Evolutionary conservation across 441 rosid species (phyloP), one percentile per base, ranked within the genome.

Genomic region (Syzygium malaccense): DNA sequence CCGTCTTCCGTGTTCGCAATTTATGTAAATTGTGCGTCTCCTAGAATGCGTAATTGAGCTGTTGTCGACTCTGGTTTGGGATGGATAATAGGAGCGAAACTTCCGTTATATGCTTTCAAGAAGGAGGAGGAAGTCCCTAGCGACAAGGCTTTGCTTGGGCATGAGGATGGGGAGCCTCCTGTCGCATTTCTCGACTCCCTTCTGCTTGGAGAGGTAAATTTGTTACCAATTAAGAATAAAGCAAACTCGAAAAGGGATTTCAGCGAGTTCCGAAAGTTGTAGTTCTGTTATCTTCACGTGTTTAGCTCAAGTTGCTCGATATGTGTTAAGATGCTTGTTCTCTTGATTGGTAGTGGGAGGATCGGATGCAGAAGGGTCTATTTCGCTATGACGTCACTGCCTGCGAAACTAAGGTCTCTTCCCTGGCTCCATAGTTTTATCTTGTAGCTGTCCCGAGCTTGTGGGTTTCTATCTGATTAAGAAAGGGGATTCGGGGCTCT

Each of bases 331-430:
- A 87, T 30, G 87, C 54, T 79, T 86, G 26, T 41, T 58, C 55
- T 88, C 80, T 92, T n/a, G 66, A 41, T 75, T 92, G 89, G 64
- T 87, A 98, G 99, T 98, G 99, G 99, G 99, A 98, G 91, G 98
- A 96, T 37, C 95, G 98, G 41, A 62, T 94, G 91, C 96, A 94
- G 92, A 95, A 95, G 91, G 99, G 99, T 26, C 96, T 97, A 45
- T 98, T 98, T 91, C 99, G 97, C 80, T 98, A 98, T 41, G 99
- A 96, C 92, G 99, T 98, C 80, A 96, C 98, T 41, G 95, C 98
- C 86, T 97, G 99, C 32, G 96, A 97, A 92, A 96, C 99, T 91
- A 98, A 97, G 98, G 99, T 95, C 30, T 83, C n/a, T 48, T 68
- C 37, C 85, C 15, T 75, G 83, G 26, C 87, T 55, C 48, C 64